Evolutionary conservation across 495 filamentous ascomycete genomes (phyloP), one percentile per base, ranked within the genome.

Genomic region (Terfezia claveryi): DNA sequence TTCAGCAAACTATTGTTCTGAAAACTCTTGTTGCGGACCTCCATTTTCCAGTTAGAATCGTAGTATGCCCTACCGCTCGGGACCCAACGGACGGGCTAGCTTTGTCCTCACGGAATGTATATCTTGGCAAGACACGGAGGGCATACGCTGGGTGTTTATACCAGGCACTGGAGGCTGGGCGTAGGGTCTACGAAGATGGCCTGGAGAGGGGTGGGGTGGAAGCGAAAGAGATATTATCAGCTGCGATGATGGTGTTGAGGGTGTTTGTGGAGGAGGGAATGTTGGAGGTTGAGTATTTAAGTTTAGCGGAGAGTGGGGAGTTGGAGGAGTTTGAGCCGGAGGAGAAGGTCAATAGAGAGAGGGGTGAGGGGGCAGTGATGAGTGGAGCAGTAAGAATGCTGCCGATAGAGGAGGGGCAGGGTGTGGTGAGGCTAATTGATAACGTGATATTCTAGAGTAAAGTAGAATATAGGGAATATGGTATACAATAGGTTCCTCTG

Each of bases 1-100:
- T 95, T 16, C 91, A 99, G 69, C 91, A 99, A 70, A 92, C 86
- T 0, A 83, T 89, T 8, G 76, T 99, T 7, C 84, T 99, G 62
- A 78, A 76, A 66, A 76, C 83, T 8, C 76, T 99, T 78, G 83
- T 95, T 4, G 69, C 76, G 58, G 91, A 99, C 63, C 88, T 99
- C 59, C 80, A 83, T 64, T 62, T 96, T n/a, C 76, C 81, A 23
- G 82, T 76, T 2, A 75, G 86, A 49, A 78, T 96, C 1, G 71
- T 79, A 6, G 72, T 96, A 38, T 79, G 81, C 2, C 66, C 74
- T 5, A 98, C 91, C 2, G 67, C 76, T 41, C 73, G 91, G n/a
- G 87, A 92, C 56, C 51, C 65, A 1, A 8, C 4, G 41, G 85
- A 91, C 68, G 91, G 92, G 8, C 68, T 99, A 59, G 91, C 91